These are phyloP conservation scores for Voacanga thouarsii DNA, from an alignment of 257 asterid species.

Conservation along the genomic window DNA sequence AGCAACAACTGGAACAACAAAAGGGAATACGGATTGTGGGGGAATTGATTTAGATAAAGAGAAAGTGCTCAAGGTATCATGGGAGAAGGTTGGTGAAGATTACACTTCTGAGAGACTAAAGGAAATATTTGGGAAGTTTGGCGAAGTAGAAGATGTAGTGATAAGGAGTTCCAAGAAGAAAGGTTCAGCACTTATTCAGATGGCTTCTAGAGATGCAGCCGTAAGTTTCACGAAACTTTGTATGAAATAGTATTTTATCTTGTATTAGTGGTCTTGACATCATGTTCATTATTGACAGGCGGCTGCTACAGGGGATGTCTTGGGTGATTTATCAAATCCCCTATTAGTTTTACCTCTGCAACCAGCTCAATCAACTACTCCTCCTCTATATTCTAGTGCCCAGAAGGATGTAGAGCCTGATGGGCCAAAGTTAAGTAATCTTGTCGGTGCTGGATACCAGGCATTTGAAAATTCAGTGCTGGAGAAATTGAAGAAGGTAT, in stretches of 20 bases:
- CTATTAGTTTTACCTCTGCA: conserved; percentile 66
- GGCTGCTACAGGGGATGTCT: conserved; percentile 55
- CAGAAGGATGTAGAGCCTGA: conserved; percentile 37
- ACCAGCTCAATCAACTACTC: conserved; percentile 46
- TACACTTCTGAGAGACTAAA: conserved; percentile 59
- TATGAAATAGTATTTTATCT: not conserved
- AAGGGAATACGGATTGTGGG: conserved; percentile 30
- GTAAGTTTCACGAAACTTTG: conserved; percentile 30
- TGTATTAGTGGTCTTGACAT: not conserved
- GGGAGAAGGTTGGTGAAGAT: conserved; percentile 77
- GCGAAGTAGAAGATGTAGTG: conserved; percentile 77
- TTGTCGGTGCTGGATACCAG: conserved; percentile 70
- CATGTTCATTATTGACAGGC: conserved; percentile 27
- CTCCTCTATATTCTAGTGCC: conserved; percentile 35
- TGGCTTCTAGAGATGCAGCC: conserved; percentile 74
- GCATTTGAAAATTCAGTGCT: conserved; percentile 69
- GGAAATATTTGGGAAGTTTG: conserved; percentile 66
- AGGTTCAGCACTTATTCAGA: conserved; percentile 83
- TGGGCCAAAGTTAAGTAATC: conserved; percentile 43
- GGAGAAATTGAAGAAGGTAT: conserved; percentile 71
- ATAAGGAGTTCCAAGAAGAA: conserved; percentile 72
- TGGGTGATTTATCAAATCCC: conserved; percentile 82
- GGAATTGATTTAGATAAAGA: conserved; percentile 49
- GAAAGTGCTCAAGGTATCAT: conserved; percentile 78
- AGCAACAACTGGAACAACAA: conserved; percentile 24